Percentiles rank a stretch among this genome's conserved stretches.
Evolutionary conservation across 352 stramenopile genomes (phyloP).

Genomic region (Globisporangium radiosum): DNA sequence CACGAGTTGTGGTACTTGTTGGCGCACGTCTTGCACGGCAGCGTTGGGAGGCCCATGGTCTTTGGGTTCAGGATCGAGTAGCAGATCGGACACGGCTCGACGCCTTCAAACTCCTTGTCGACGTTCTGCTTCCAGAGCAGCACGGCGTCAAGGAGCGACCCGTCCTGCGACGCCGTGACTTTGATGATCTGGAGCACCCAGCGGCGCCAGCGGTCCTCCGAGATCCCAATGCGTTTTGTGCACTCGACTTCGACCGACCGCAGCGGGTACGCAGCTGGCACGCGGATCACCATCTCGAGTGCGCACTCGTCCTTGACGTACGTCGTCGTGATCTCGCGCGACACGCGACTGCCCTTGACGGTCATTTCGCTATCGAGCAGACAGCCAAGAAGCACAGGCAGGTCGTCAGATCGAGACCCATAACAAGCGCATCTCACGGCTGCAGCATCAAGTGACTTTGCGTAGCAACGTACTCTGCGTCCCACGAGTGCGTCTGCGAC

Average conservation of each 20-base stretch:
- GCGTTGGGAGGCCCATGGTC: conserved; percentile 82
- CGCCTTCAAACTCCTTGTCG: conserved; percentile 90
- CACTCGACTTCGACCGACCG: conserved; percentile 89
- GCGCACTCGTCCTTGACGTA: conserved; percentile 92
- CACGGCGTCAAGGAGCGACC: conserved; percentile 87
- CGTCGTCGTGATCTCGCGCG: conserved; percentile 84
- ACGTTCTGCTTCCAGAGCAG: conserved; percentile 91
- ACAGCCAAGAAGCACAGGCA: not conserved
- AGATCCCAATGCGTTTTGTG: conserved; percentile 87
- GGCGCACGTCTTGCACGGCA: conserved; percentile 88
- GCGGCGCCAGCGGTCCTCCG: conserved; percentile 86
- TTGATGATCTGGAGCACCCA: conserved; percentile 92
- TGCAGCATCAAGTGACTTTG: conserved; percentile 3
- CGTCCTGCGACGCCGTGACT: conserved; percentile 83
- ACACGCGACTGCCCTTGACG: conserved; percentile 83
- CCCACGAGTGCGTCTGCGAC: conserved; percentile 46
- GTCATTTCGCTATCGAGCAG: conserved; percentile 57
- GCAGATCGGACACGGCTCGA: conserved; percentile 90
- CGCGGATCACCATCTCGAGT: conserved; percentile 86
- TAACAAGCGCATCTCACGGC: not conserved
- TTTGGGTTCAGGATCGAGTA: conserved; percentile 91
- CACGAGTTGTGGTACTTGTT: conserved; percentile 93
- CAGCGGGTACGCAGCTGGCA: conserved; percentile 86
- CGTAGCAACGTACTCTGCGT: conserved; percentile 38
- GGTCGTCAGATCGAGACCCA: not conserved